Evolutionary conservation across 2,329 filamentous ascomycete genomes (phyloP).

Genomic region (Thyridium curvatum): DNA sequence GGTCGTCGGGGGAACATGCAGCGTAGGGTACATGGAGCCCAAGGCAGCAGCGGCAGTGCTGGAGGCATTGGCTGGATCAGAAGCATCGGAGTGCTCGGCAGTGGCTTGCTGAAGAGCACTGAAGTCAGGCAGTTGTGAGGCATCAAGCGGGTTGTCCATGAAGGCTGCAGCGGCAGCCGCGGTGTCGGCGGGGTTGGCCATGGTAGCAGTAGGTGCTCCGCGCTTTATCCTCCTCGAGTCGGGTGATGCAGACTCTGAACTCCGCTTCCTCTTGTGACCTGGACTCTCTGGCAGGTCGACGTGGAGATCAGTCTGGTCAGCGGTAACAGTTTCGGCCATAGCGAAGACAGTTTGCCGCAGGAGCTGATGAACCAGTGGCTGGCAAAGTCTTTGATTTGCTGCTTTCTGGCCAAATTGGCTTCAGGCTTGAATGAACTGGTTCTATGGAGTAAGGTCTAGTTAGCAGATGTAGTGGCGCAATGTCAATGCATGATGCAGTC

Average conservation of each 20-base stretch:
- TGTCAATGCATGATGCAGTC: too few relatives aligned
- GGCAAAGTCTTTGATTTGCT: too few relatives aligned
- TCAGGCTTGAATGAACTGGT: too few relatives aligned
- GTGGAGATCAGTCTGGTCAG: conserved; percentile 42
- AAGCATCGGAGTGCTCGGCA: conserved; percentile 36
- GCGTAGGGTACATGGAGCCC: conserved; percentile 50
- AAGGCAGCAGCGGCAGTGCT: conserved; percentile 55
- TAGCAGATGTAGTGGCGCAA: too few relatives aligned
- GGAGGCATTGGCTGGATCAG: conserved; percentile 47
- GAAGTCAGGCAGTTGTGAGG: conserved; percentile 41
- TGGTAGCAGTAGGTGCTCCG: conserved; percentile 24
- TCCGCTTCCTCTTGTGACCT: conserved; percentile 50
- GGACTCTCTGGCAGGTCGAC: conserved; percentile 33
- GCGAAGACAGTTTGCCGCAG: conserved; percentile 5
- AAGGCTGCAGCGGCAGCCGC: conserved; percentile 24
- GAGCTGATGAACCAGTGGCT: too few relatives aligned
- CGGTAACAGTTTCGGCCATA: conserved; percentile 41
- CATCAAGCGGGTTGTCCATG: conserved; percentile 47
- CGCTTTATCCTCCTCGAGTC: conserved; percentile 45
- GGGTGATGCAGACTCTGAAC: conserved; percentile 39
- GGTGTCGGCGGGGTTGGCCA: background rate
- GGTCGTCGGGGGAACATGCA: conserved; percentile 51
- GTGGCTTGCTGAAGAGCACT: conserved; percentile 50
- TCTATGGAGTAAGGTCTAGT: too few relatives aligned
- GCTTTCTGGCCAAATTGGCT: too few relatives aligned